These are phyloP conservation scores for Trichopus zeylanicus DNA, from an alignment of 116 monocot genomes.

Conservation along the genomic window DNA sequence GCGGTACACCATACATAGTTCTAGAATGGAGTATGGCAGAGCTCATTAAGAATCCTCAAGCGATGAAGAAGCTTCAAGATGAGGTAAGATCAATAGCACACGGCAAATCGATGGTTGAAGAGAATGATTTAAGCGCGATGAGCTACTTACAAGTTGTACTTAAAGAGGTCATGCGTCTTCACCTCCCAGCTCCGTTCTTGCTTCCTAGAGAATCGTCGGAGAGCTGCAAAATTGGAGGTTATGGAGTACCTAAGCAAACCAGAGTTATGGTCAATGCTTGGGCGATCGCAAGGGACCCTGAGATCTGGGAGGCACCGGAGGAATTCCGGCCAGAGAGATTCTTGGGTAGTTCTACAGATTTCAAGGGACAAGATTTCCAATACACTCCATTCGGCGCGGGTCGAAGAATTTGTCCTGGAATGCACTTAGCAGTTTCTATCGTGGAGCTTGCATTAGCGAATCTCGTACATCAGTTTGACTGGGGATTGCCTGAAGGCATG, in stretches of 20 bases:
- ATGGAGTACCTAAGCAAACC: not conserved
- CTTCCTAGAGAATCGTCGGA: not conserved
- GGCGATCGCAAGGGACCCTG: slow-evolving; percentile 4
- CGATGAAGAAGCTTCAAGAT: not conserved
- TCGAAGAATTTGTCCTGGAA: slow-evolving; percentile 4
- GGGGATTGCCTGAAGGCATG: not conserved
- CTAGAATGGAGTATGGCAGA: slow-evolving; percentile 3
- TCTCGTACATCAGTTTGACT: not conserved
- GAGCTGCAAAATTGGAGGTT: not conserved
- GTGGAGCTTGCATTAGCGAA: slow-evolving; percentile 1
- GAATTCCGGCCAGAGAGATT: slow-evolving; percentile 1
- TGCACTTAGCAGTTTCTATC: not conserved
- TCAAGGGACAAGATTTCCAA: not conserved
- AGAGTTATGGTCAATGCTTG: not conserved
- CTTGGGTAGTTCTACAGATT: not conserved
- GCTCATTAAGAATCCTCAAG: not conserved
- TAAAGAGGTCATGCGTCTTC: not conserved
- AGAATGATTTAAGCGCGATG: not conserved
- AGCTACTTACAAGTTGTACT: not conserved
- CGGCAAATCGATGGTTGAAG: not conserved
- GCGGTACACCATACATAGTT: not conserved
- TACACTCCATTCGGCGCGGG: slow-evolving; percentile 3
- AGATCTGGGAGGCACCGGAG: not conserved
- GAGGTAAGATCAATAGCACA: not conserved
- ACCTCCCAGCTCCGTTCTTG: slow-evolving; percentile 2